A percentile compares a stretch with the other conserved stretches of the same genome.
Conservation (phyloP, 169 alveolate species). For the Blepharisma undulans region DNA sequence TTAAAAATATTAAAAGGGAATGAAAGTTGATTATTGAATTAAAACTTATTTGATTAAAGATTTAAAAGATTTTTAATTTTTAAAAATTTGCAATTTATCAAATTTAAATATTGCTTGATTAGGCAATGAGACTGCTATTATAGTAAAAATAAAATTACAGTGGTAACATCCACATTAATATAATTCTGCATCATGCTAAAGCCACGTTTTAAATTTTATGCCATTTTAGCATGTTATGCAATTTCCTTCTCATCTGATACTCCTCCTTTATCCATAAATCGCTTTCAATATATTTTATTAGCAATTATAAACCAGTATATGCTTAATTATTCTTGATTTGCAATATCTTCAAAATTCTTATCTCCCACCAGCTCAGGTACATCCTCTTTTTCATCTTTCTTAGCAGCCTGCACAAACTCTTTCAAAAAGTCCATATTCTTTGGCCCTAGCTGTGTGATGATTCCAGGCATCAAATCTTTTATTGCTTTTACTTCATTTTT, state of each 20-base stretch:
- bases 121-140: no score
- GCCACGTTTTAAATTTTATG: background rate
- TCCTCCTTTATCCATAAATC: background rate
- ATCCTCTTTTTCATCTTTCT: background rate
- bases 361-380: conserved; percentile 37
- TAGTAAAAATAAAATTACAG: no score
- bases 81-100: background rate
- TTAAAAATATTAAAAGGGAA: background rate
- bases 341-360: conserved; percentile 38
- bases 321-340: conserved; percentile 26
- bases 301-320: background rate
- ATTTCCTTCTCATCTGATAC: background rate
- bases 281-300: background rate
- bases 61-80: background rate
- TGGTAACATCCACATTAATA: background rate
- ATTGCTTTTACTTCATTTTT: conserved; percentile 90
- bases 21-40: no score
- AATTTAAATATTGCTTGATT: background rate
- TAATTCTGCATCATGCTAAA: background rate
- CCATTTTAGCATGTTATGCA: background rate
- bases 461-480: conserved; percentile 56
- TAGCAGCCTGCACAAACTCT: background rate
- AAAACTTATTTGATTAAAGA: background rate
- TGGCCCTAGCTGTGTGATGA: conserved; percentile 19
- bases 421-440: conserved; percentile 30